Base-by-base conservation (phyloP, 2,329 filamentous ascomycete genomes). In the Nemania abortiva region DNA sequence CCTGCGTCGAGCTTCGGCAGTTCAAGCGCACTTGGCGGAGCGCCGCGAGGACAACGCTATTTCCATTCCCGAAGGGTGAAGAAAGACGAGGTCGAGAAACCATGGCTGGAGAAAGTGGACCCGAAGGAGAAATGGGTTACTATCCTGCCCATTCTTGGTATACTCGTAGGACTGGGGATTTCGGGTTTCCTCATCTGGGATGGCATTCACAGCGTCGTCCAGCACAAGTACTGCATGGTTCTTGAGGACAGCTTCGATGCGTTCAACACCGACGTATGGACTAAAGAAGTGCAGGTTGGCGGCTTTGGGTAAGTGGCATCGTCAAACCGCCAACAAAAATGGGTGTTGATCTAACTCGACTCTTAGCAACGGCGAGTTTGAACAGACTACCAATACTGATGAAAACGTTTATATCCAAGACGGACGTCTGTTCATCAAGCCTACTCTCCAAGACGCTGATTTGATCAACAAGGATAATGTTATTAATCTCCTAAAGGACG, bases 41-140 rank as follows among this genome's bases (percentile, higher is more conserved):
- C 18, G 79, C 82, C 55, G 79, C 80, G 29, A 73, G 79, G 20
- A 7, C 82, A 84, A 73, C 83, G 85, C 62, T 94, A 91, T 81
- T 95, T 95, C 77, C 90, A 90, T 79, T 94, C 92, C 20, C 85
- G 92, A 67, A 84, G 92, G 69, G 87, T 95, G 39, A 87, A 86
- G 77, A 93, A 93, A 78, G 92, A 88, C 50, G 88, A 92, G 57
- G 80, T 93, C 2, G 90, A 94, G 78, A 91, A 92, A 81, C 91
- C 93, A 13, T 96, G 93, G 93, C 81, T 91, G 47, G 81, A 87
- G n/a, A 90, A 90, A 77, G 89, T 84, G 66, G 91, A 95, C 73
- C 90, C 91, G 13, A 91, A 90, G 79, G 92, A 95, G 84, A 96
- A 94, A 83, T 96, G 93, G 93, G 90, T 93, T 9, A 94, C 91